Percentiles rank a stretch among this genome's conserved stretches.
These are phyloP conservation scores for Incumbomyces lentus DNA, from an alignment of 2,329 filamentous ascomycete species.

Conservation along the genomic window DNA sequence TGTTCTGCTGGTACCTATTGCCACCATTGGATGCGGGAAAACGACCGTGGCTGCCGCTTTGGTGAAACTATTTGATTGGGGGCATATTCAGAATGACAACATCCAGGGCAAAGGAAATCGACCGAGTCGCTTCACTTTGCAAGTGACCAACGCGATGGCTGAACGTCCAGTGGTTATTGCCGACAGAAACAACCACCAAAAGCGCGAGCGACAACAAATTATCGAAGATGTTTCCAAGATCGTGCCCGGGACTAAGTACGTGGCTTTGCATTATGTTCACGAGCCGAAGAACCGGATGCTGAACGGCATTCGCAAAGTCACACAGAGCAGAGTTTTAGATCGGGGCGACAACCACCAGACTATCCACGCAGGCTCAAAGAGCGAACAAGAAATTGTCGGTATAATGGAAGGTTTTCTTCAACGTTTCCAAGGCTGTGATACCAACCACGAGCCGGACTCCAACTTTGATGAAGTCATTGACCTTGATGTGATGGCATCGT, in stretches of 20 bases:
- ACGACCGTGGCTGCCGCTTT: slow-evolving; percentile 81
- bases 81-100: slow-evolving; percentile 93
- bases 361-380: slow-evolving; percentile 72
- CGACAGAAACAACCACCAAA: slow-evolving; percentile 88
- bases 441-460: slow-evolving; percentile 59
- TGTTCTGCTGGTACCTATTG: slow-evolving; percentile 69
- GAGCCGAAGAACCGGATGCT: slow-evolving; percentile 51
- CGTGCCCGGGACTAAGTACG: slow-evolving; percentile 56
- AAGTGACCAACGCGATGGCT: slow-evolving; percentile 55
- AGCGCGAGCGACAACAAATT: slow-evolving; percentile 76
- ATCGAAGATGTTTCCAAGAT: slow-evolving; percentile 62
- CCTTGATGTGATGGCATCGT: slow-evolving; percentile 66
- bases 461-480: slow-evolving; percentile 78
- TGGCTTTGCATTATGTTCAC: slow-evolving; percentile 84
- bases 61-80: slow-evolving; percentile 76
- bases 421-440: slow-evolving; percentile 70
- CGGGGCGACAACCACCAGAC: slow-evolving; percentile 97
- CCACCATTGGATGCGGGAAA: slow-evolving; percentile 93
- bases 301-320: slow-evolving; percentile 62
- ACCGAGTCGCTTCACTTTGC: slow-evolving; percentile 65
- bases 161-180: slow-evolving; percentile 67
- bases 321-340: slow-evolving; percentile 65
- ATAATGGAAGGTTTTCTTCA: slow-evolving; percentile 94
- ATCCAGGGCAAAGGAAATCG: slow-evolving; percentile 67
- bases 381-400: slow-evolving; percentile 61